These are phyloP conservation scores for Plenodomus biglobosus DNA, from an alignment of 2,329 filamentous ascomycete genomes.

Conservation along the genomic window DNA sequence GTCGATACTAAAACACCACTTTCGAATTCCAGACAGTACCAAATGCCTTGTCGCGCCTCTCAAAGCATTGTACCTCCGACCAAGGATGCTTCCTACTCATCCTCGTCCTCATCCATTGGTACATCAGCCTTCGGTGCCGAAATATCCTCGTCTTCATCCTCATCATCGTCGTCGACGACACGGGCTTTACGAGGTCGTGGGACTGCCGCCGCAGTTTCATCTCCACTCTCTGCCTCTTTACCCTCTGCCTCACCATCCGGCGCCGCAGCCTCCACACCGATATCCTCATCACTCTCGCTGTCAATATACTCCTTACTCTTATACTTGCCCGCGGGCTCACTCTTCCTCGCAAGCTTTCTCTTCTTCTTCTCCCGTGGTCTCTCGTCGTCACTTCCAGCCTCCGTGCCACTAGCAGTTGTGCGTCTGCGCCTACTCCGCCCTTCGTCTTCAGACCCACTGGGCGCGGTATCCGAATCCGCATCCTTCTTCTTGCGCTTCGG, in stretches of 20 bases:
- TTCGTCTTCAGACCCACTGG: slow-evolving; percentile 31
- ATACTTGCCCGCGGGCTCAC: slow-evolving; percentile 62
- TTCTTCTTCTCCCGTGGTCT: slow-evolving; percentile 64
- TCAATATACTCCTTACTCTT: slow-evolving; percentile 85
- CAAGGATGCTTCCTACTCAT: slow-evolving; percentile 18
- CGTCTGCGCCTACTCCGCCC: slow-evolving; percentile 45
- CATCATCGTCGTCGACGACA: slow-evolving; percentile 40
- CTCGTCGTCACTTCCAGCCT: slow-evolving; percentile 57
- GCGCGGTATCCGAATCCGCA: slow-evolving; percentile 51
- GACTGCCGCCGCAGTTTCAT: slow-evolving; percentile 25
- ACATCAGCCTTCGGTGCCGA: slow-evolving; percentile 24
- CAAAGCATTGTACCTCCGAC: no score
- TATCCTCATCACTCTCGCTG: slow-evolving; percentile 59
- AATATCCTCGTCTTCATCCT: slow-evolving; percentile 30
- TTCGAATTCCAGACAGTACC: no score
- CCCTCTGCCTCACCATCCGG: slow-evolving; percentile 20
- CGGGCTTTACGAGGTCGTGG: slow-evolving; percentile 33
- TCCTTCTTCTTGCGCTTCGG: slow-evolving; percentile 64
- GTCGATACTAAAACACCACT: no score
- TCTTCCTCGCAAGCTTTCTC: slow-evolving; percentile 60
- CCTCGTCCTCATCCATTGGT: slow-evolving; percentile 36
- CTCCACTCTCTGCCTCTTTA: slow-evolving; percentile 21
- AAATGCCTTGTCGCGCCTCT: no score
- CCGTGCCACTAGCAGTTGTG: slow-evolving; percentile 43
- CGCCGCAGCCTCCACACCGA: slow-evolving; percentile 19